These are phyloP conservation scores for Zygosaccharomyces lentus DNA, from an alignment of 805 yeast species.

Conservation along the genomic window DNA sequence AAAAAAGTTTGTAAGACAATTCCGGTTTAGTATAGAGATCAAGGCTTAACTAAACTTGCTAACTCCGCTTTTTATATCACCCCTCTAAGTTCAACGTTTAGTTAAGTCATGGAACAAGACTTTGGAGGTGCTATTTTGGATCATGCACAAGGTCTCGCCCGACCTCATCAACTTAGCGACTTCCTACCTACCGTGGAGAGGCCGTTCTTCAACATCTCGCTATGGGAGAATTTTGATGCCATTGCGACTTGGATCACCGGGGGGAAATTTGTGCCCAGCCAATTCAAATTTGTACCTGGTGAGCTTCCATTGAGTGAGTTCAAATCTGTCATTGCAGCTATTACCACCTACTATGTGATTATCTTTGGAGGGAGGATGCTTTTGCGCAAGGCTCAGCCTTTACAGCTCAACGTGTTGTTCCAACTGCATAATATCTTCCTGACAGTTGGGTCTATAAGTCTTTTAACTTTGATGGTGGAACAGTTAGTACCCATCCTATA, in stretches of 20 bases:
- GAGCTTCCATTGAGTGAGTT: constrained; percentile 65
- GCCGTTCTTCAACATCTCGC: constrained; percentile 34
- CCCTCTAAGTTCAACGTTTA: not conserved
- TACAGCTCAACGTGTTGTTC: constrained; percentile 70
- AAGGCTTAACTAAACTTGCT: not conserved
- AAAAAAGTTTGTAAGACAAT: too few relatives aligned
- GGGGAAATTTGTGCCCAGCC: constrained; percentile 33
- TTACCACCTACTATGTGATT: constrained; percentile 67
- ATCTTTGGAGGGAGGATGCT: constrained; percentile 82
- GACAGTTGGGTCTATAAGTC: constrained; percentile 60
- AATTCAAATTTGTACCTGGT: constrained; percentile 64
- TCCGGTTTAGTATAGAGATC: too few relatives aligned
- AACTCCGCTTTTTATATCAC: not conserved
- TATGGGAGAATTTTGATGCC: constrained; percentile 31
- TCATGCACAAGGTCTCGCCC: not conserved
- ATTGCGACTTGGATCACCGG: constrained; percentile 19
- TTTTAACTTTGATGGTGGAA: constrained; percentile 71
- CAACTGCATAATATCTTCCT: constrained; percentile 80
- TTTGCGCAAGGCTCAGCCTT: constrained; percentile 55
- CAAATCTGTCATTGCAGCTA: constrained; percentile 52
- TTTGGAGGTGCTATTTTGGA: not conserved
- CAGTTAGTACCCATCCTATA: constrained; percentile 77
- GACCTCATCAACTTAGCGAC: not conserved
- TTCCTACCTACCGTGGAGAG: constrained; percentile 32
- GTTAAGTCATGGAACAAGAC: constrained; percentile 1